Percentiles rank a stretch among this genome's conserved stretches.
Conservation (phyloP, 2,329 filamentous ascomycete species). For the Sporothrix phasma region DNA sequence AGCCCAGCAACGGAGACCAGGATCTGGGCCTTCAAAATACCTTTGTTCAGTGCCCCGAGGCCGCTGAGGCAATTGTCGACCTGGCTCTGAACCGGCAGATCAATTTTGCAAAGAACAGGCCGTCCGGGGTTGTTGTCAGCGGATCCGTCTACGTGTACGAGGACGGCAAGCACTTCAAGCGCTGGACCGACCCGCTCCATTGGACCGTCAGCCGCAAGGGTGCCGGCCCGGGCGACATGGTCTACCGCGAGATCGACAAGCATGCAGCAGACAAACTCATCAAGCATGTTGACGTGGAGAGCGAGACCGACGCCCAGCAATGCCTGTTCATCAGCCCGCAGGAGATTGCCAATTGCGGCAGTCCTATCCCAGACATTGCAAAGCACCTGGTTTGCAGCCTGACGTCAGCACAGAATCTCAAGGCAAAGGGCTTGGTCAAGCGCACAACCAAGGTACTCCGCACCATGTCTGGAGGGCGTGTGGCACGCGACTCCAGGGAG, state of each 20-base stretch:
- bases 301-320: background rate
- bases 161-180: background rate
- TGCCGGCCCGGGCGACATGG: background rate
- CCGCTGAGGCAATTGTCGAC: background rate
- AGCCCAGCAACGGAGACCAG: background rate
- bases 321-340: background rate
- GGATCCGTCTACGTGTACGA: background rate
- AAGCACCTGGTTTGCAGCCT: background rate
- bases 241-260: background rate
- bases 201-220: constrained; percentile 1
- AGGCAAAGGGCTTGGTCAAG: background rate
- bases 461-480: background rate
- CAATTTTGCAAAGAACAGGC: background rate
- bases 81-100: background rate
- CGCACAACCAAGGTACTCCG: background rate
- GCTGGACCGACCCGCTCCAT: background rate
- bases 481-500: background rate
- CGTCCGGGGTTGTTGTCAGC: background rate
- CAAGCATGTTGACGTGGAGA: background rate
- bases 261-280: too few relatives aligned
- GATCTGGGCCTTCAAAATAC: background rate
- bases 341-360: background rate
- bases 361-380: background rate
- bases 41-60: background rate
- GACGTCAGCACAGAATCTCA: background rate